Evolutionary conservation across 2,329 filamentous ascomycete species (phyloP).

Genomic region (Alternaria panax): DNA sequence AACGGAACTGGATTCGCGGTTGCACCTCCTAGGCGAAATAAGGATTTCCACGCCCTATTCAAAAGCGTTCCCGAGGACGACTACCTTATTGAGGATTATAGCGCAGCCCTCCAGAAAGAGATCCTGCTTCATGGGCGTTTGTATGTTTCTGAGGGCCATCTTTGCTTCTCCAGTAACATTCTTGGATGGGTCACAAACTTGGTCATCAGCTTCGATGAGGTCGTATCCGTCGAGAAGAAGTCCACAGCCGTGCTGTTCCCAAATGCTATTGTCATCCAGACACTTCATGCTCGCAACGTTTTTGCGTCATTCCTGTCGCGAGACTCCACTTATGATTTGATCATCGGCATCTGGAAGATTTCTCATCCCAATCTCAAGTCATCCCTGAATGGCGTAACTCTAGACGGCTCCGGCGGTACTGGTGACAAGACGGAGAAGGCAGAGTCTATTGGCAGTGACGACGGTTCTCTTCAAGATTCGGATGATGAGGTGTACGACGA

Average conservation of each 20-base stretch:
- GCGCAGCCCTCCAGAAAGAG: constrained; percentile 92
- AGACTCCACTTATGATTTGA: constrained; percentile 95
- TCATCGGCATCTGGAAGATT: constrained; percentile 98
- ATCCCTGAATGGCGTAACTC: constrained; percentile 84
- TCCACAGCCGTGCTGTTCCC: constrained; percentile 95
- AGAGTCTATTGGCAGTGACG: constrained; percentile 63
- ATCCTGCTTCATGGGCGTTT: constrained; percentile 92
- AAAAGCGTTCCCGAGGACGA: constrained; percentile 98
- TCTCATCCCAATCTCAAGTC: constrained; percentile 92
- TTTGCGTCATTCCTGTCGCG: constrained; percentile 95
- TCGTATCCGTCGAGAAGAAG: constrained; percentile 95
- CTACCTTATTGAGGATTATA: constrained; percentile 98
- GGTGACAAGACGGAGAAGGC: constrained; percentile 92
- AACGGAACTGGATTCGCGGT: constrained; percentile 97
- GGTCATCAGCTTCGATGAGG: constrained; percentile 97
- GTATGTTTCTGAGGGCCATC: constrained; percentile 95
- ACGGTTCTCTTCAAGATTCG: constrained; percentile 66
- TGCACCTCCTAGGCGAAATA: constrained; percentile 93
- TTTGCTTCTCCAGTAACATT: constrained; percentile 99
- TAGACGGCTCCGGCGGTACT: constrained; percentile 72
- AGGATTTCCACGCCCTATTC: constrained; percentile 92
- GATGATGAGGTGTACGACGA: constrained; percentile 82
- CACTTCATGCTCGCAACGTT: constrained; percentile 90
- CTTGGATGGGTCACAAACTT: constrained; percentile 97
- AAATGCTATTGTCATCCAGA: constrained; percentile 96